Evolutionary conservation across 108 stramenopile species (phyloP).

Genomic region (Fragilariopsis cylindrus): DNA sequence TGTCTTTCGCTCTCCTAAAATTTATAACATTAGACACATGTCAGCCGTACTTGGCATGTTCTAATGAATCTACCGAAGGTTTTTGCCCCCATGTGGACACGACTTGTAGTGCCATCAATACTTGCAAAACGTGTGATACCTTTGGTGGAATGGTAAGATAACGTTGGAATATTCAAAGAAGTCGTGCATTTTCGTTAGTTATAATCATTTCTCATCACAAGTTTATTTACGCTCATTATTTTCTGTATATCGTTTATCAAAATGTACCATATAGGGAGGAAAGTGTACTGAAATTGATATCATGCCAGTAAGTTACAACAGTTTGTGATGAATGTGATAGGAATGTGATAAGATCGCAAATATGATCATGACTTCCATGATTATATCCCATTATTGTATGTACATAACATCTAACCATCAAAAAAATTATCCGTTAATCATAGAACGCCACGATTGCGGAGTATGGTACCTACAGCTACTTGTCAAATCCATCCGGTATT

Average conservation of each 20-base stretch:
- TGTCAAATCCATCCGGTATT: conserved; percentile 41
- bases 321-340: too few species aligned
- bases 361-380: too few species aligned
- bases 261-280: conserved; percentile 18
- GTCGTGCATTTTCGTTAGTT: too few species aligned
- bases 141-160: conserved; percentile 34
- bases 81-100: conserved; percentile 79
- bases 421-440: neutral
- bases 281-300: conserved; percentile 51
- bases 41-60: conserved; percentile 83
- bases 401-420: too few species aligned
- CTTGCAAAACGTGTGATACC: conserved; percentile 71
- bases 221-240: too few species aligned
- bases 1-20: neutral
- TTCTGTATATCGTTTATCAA: too few species aligned
- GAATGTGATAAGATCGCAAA: too few species aligned
- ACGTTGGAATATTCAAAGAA: too few species aligned
- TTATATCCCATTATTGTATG: too few species aligned
- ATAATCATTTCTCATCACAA: too few species aligned
- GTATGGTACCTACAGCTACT: conserved; percentile 79
- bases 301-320: conserved; percentile 3
- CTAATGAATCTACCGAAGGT: conserved; percentile 72
- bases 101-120: conserved; percentile 64
- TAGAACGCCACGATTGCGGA: conserved; percentile 87
- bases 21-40: conserved; percentile 74